phyloP scores from a whole-genome alignment of 1,284 basidiomycete genomes.

The Cutaneotrichosporon sp. region DNA sequence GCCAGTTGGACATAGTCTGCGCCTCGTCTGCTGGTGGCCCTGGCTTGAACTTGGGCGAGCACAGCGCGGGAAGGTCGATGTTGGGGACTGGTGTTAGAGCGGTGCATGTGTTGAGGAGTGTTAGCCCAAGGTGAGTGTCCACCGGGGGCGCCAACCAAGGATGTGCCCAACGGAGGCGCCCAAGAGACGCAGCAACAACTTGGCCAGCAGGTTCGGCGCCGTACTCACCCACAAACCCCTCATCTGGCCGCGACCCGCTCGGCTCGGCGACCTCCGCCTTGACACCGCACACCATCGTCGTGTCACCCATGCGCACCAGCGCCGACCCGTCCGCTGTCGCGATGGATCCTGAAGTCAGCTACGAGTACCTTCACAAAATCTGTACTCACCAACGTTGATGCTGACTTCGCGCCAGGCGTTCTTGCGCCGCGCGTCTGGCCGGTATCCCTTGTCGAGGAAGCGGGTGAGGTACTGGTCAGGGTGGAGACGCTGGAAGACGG shows the following conservation, averaged over 20 bases:
- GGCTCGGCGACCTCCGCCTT: slow-evolving; percentile 94
- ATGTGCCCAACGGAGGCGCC: not conserved
- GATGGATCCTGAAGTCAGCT: slow-evolving; percentile 67
- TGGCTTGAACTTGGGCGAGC: slow-evolving; percentile 88
- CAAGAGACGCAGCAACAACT: not conserved
- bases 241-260: slow-evolving; percentile 68
- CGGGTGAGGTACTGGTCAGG: slow-evolving; percentile 76
- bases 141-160: not conserved
- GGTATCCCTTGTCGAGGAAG: slow-evolving; percentile 68
- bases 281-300: slow-evolving; percentile 88
- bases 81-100: slow-evolving; percentile 67
- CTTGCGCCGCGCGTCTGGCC: slow-evolving; percentile 73
- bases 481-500: slow-evolving; percentile 78
- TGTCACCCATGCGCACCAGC: slow-evolving; percentile 83
- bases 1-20: slow-evolving; percentile 77
- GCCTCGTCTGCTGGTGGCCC: slow-evolving; percentile 92
- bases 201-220: no score
- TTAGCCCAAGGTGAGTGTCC: not conserved
- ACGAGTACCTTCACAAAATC: not conserved
- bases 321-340: slow-evolving; percentile 87
- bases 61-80: slow-evolving; percentile 87
- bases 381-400: slow-evolving; percentile 68
- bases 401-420: slow-evolving; percentile 67
- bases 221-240: slow-evolving; percentile 76
- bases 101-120: not conserved